A percentile compares a stretch with the other conserved stretches of the same genome.
Conservation (phyloP, 768 basidiomycete genomes). For the Termitomyces sp. region DNA sequence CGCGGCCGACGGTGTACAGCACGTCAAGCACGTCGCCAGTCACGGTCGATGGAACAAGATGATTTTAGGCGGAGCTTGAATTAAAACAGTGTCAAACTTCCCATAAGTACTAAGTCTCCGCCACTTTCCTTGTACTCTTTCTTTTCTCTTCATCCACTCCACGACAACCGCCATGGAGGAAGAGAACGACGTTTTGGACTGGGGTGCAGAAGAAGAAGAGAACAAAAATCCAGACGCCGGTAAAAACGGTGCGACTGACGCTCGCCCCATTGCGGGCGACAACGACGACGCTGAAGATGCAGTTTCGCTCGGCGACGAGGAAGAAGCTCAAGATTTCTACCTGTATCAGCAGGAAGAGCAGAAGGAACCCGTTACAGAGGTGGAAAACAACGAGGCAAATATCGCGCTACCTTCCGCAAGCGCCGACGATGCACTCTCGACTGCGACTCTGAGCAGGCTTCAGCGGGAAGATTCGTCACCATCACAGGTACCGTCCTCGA, state of each 20-base stretch:
- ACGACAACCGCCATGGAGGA: slow-evolving; percentile 47
- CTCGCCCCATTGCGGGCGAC: slow-evolving; percentile 28
- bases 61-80: slow-evolving; percentile 17
- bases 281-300: slow-evolving; percentile 52
- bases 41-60: slow-evolving; percentile 13
- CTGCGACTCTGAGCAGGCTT: slow-evolving; percentile 6
- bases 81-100: slow-evolving; percentile 6
- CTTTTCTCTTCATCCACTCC: slow-evolving; percentile 6
- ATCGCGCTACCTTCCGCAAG: slow-evolving; percentile 2
- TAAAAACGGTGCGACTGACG: slow-evolving; percentile 20
- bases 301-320: slow-evolving; percentile 71
- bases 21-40: slow-evolving; percentile 11
- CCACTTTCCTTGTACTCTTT: slow-evolving; percentile 14
- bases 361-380: slow-evolving; percentile 4
- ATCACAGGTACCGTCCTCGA: slow-evolving; percentile 11
- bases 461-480: slow-evolving; percentile 11
- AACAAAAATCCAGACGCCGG: slow-evolving; percentile 20
- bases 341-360: slow-evolving; percentile 18
- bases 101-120: slow-evolving; percentile 2
- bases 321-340: slow-evolving; percentile 60
- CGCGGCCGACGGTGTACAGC: slow-evolving; percentile 1
- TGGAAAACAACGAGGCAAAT: neutral
- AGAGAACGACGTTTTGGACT: slow-evolving; percentile 68
- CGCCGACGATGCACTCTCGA: slow-evolving; percentile 1
- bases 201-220: slow-evolving; percentile 51